These are phyloP conservation scores for Polyporus tsugae DNA, from an alignment of 1,284 basidiomycete species.

Conservation along the genomic window DNA sequence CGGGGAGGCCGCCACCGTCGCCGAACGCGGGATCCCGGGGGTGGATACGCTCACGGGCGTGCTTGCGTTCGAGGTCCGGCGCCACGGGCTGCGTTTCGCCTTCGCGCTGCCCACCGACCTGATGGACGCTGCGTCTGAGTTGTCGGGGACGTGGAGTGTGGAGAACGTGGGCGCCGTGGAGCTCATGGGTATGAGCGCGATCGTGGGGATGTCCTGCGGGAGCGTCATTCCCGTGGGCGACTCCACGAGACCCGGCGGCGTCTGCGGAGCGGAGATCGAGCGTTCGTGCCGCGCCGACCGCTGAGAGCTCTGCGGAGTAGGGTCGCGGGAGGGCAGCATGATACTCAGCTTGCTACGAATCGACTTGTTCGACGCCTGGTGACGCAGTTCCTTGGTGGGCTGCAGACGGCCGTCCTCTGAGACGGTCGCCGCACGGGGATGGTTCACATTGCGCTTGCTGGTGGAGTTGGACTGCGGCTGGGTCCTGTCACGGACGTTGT, in stretches of 20 bases:
- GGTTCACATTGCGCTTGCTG: constrained; percentile 27
- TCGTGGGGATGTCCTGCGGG: constrained; percentile 34
- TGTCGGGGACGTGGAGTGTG: constrained; percentile 41
- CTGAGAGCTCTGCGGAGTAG: constrained; percentile 18
- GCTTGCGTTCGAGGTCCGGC: constrained; percentile 34
- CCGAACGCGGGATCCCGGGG: constrained; percentile 38
- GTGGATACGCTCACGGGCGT: constrained; percentile 7
- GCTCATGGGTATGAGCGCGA: constrained; percentile 35
- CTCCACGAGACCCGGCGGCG: constrained; percentile 50
- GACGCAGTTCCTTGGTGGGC: constrained; percentile 33
- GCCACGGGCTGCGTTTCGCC: constrained; percentile 45
- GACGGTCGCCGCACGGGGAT: constrained; percentile 35
- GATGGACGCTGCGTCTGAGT: constrained; percentile 52
- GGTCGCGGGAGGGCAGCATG: constrained; percentile 34
- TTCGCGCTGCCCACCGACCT: constrained; percentile 46
- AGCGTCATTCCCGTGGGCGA: constrained; percentile 52
- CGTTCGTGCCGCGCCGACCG: constrained; percentile 33
- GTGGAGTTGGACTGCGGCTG: constrained; percentile 6
- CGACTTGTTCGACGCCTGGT: constrained; percentile 35
- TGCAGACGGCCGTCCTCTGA: constrained; percentile 21
- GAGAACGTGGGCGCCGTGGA: constrained; percentile 33
- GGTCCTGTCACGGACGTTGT: constrained; percentile 44
- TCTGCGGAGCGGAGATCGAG: constrained; percentile 37
- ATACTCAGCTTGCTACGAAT: constrained; percentile 38
- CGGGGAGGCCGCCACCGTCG: constrained; percentile 18